These are phyloP conservation scores for Trichoderma polysporum DNA, from an alignment of 2,329 filamentous ascomycete genomes.

Conservation along the genomic window DNA sequence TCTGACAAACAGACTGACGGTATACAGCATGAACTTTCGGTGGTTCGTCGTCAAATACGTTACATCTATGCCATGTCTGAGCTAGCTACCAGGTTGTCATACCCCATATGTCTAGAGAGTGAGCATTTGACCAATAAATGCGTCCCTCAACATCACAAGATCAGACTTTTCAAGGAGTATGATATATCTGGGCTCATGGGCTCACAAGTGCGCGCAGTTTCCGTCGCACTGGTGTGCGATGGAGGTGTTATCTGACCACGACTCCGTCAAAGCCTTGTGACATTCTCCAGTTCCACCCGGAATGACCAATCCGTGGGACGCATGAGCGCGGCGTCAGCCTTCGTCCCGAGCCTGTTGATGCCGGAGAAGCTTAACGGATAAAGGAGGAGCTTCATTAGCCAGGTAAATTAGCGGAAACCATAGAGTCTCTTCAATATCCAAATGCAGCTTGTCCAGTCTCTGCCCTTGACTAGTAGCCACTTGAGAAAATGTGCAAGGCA, in stretches of 20 bases:
- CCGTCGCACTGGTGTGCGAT: not conserved
- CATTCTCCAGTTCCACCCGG: not conserved
- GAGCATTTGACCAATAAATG: not conserved
- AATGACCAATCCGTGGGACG: not conserved
- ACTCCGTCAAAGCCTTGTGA: not conserved
- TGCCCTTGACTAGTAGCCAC: not conserved
- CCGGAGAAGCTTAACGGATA: constrained; percentile 5
- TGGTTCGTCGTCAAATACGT: not conserved
- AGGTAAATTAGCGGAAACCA: not conserved
- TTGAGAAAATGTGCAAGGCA: not conserved
- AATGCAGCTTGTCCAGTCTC: not conserved
- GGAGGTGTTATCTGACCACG: not conserved
- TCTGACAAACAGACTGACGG: not conserved
- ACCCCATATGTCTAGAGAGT: not conserved
- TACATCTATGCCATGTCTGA: not conserved
- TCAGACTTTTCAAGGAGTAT: not conserved
- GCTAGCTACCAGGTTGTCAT: not conserved
- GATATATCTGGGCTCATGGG: not conserved
- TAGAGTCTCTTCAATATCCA: not conserved
- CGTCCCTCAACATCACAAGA: not conserved
- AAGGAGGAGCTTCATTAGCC: not conserved
- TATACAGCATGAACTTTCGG: not conserved
- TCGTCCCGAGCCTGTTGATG: constrained; percentile 9
- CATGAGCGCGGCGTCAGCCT: not conserved
- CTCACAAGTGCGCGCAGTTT: not conserved